phyloP scores from a whole-genome alignment of 2,329 filamentous ascomycete genomes.

The Teratosphaeria pseudoeucalypti region DNA sequence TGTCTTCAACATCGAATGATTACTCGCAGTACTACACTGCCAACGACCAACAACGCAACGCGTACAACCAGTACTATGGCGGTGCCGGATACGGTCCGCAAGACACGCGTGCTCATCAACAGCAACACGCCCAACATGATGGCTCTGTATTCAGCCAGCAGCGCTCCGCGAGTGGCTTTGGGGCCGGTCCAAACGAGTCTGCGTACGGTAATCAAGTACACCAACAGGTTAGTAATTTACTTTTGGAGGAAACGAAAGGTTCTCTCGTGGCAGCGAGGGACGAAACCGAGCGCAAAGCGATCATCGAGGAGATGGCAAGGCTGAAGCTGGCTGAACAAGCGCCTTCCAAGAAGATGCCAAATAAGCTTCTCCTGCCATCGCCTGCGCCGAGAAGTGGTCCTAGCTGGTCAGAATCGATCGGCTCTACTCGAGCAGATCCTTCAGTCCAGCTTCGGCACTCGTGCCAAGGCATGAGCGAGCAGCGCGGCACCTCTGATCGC shows the following conservation, averaged over 20 bases:
- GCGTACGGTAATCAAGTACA: conserved; percentile 52
- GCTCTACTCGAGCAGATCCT: not conserved
- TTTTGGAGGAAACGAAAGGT: not conserved
- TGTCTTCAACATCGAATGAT: conserved; percentile 66
- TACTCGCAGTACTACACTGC: conserved; percentile 80
- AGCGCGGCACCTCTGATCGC: not conserved
- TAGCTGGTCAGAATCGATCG: not conserved
- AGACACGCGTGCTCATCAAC: conserved; percentile 9
- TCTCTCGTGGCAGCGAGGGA: not conserved
- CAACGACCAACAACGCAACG: conserved; percentile 60
- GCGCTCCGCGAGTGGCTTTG: conserved; percentile 69
- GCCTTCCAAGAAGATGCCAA: not conserved
- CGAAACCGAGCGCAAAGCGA: not conserved
- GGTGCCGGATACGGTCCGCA: conserved; percentile 42
- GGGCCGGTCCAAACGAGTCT: conserved; percentile 49
- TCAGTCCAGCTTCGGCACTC: not conserved
- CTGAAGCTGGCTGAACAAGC: not conserved
- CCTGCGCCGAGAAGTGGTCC: not conserved
- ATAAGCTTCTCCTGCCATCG: not conserved
- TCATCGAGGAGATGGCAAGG: not conserved
- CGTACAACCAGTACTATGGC: conserved; percentile 60
- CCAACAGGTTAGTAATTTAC: conserved; percentile 35
- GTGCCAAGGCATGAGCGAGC: not conserved
- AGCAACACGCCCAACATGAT: conserved; percentile 52
- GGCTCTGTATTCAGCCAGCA: conserved; percentile 55